Percentiles rank a stretch among this genome's conserved stretches.
Evolutionary conservation across 1,284 basidiomycete genomes (phyloP).

Genomic region (Kwoniella shivajii): DNA sequence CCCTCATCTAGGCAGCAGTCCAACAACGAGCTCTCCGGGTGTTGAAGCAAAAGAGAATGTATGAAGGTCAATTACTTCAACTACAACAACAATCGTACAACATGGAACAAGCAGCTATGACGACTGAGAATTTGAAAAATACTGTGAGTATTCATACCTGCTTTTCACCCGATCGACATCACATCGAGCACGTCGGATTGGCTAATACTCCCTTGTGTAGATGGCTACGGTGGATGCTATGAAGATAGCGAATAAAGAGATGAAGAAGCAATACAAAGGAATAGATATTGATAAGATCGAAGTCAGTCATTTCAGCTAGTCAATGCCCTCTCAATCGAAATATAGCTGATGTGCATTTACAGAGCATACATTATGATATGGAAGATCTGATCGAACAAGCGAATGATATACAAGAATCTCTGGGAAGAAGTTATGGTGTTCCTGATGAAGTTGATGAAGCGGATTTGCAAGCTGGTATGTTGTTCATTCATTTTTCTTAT

Average conservation of each 20-base stretch:
- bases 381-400: conserved; percentile 96
- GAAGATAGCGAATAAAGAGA: conserved; percentile 95
- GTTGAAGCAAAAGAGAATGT: conserved; percentile 91
- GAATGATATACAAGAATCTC: conserved; percentile 94
- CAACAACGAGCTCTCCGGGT: conserved; percentile 93
- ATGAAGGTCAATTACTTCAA: conserved; percentile 88
- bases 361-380: conserved; percentile 97
- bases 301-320: conserved; percentile 58
- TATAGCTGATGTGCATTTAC: not conserved
- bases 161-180: not conserved
- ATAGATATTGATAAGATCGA: conserved; percentile 99
- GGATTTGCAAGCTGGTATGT: conserved; percentile 89
- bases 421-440: conserved; percentile 91
- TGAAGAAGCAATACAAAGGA: conserved; percentile 96
- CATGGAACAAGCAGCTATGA: conserved; percentile 95
- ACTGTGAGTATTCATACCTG: conserved; percentile 61
- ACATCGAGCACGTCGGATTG: not conserved
- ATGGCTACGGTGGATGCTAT: conserved; percentile 99
- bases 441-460: conserved; percentile 98
- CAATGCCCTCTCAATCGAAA: not conserved
- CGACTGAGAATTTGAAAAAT: conserved; percentile 95
- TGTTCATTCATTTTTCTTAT: too few relatives aligned
- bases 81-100: conserved; percentile 96
- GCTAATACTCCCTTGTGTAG: conserved; percentile 15
- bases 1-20: conserved; percentile 69